Conservation (phyloP, 1,284 basidiomycete species). For the Inonotus obliquus region DNA sequence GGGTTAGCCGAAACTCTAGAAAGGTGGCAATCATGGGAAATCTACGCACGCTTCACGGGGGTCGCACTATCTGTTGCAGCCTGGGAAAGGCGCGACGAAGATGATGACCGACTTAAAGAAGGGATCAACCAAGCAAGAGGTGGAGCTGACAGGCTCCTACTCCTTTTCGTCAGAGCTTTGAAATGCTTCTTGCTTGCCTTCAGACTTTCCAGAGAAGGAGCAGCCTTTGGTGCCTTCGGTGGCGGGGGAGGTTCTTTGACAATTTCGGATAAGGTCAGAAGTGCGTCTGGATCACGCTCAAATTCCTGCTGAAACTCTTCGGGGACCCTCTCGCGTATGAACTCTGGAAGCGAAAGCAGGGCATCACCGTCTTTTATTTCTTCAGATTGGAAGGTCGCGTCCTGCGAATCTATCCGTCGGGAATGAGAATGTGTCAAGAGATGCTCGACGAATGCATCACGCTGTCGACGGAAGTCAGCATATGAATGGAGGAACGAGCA, state of each 20-base stretch:
- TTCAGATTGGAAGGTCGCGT: conserved; percentile 44
- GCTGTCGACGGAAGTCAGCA: conserved; percentile 35
- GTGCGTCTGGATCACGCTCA: conserved; percentile 45
- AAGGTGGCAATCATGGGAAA: neutral
- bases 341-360: conserved; percentile 24
- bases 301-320: conserved; percentile 9
- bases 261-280: conserved; percentile 60
- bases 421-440: conserved; percentile 61
- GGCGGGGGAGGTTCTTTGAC: conserved; percentile 36
- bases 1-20: conserved; percentile 11
- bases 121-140: conserved; percentile 61
- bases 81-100: conserved; percentile 20
- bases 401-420: conserved; percentile 67
- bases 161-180: conserved; percentile 36
- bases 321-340: conserved; percentile 24
- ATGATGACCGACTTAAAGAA: conserved; percentile 21
- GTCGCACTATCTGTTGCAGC: neutral
- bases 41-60: conserved; percentile 16
- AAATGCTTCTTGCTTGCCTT: conserved; percentile 30
- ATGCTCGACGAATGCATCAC: conserved; percentile 66
- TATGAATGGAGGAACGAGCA: conserved; percentile 8
- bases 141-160: conserved; percentile 67
- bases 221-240: conserved; percentile 23
- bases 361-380: conserved; percentile 20
- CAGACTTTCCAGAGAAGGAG: conserved; percentile 25